A percentile compares a stretch with the other conserved stretches of the same genome.
phyloP scores from a whole-genome alignment of 768 basidiomycete genomes.

The Favolaschia claudopus region DNA sequence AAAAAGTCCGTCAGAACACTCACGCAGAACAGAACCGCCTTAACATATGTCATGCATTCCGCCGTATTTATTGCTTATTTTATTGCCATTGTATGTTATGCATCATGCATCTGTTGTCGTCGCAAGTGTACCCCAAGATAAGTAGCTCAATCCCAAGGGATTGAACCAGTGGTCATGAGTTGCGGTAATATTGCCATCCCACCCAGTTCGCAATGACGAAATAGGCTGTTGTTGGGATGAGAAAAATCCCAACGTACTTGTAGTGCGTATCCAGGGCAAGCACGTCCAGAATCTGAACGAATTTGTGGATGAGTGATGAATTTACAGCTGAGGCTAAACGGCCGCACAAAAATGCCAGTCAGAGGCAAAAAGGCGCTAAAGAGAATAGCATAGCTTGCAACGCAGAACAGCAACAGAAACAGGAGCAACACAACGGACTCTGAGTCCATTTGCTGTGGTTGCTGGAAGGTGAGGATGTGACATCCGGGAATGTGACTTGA shows the following conservation, averaged over 20 bases:
- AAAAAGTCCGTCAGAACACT: slow-evolving; percentile 51
- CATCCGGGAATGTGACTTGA: neutral
- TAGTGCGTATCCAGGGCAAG: slow-evolving; percentile 83
- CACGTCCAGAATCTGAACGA: slow-evolving; percentile 64
- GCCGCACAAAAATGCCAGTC: slow-evolving; percentile 58
- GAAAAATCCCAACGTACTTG: slow-evolving; percentile 83
- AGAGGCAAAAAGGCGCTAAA: slow-evolving; percentile 69
- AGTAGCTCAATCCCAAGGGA: neutral
- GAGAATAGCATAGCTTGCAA: slow-evolving; percentile 69
- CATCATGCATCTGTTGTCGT: slow-evolving; percentile 1
- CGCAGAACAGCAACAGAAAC: slow-evolving; percentile 57
- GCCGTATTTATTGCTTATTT: slow-evolving; percentile 29
- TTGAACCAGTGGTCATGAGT: slow-evolving; percentile 61
- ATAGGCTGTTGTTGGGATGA: slow-evolving; percentile 84
- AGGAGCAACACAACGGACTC: neutral
- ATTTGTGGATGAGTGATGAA: neutral
- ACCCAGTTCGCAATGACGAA: slow-evolving; percentile 99
- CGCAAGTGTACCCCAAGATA: no score
- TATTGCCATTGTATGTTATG: slow-evolving; percentile 21
- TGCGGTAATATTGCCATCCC: slow-evolving; percentile 96
- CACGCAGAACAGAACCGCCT: slow-evolving; percentile 47
- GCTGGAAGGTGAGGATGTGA: neutral
- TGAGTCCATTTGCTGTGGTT: slow-evolving; percentile 1
- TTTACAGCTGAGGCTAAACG: neutral
- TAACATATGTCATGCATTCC: slow-evolving; percentile 25